These are phyloP conservation scores for Aspergillus fumigatiaffinis DNA, from an alignment of 2,329 filamentous ascomycete species.

Conservation along the genomic window DNA sequence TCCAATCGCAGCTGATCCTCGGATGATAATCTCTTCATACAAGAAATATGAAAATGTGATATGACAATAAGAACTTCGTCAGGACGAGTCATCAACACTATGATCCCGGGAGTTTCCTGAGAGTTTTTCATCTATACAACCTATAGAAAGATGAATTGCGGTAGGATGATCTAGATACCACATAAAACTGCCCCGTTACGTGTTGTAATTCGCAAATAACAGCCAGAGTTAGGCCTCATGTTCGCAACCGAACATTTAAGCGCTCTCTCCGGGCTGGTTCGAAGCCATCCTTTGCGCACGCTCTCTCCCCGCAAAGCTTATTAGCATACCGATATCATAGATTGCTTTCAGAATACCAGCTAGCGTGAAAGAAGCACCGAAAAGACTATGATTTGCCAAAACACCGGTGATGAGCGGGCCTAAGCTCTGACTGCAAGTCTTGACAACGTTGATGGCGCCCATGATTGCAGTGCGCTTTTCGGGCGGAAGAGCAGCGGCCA, in stretches of 20 bases:
- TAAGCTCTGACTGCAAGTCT: conserved; percentile 59
- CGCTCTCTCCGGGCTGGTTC: not conserved
- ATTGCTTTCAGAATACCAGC: conserved; percentile 59
- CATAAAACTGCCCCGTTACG: not conserved
- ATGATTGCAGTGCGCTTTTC: conserved; percentile 68
- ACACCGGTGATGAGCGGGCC: conserved; percentile 64
- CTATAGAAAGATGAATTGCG: not conserved
- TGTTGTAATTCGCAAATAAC: not conserved
- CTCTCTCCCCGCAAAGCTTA: conserved; percentile 42
- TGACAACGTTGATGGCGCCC: conserved; percentile 66
- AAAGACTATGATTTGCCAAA: conserved; percentile 52
- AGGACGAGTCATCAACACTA: not conserved
- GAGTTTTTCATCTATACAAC: not conserved
- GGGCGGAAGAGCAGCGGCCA: conserved; percentile 61
- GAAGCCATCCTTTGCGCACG: not conserved
- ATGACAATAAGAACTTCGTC: not conserved
- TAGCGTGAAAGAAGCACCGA: conserved; percentile 61
- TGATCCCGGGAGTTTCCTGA: not conserved
- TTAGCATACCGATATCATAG: conserved; percentile 59
- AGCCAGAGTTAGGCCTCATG: not conserved
- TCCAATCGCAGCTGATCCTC: not conserved
- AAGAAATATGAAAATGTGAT: not conserved
- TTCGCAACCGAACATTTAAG: not conserved
- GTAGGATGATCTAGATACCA: not conserved
- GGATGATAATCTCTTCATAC: not conserved